Evolutionary conservation across 2,329 filamentous ascomycete species (phyloP), one percentile per base, ranked within the genome.

Genomic region (Nigrospora sphaerica): DNA sequence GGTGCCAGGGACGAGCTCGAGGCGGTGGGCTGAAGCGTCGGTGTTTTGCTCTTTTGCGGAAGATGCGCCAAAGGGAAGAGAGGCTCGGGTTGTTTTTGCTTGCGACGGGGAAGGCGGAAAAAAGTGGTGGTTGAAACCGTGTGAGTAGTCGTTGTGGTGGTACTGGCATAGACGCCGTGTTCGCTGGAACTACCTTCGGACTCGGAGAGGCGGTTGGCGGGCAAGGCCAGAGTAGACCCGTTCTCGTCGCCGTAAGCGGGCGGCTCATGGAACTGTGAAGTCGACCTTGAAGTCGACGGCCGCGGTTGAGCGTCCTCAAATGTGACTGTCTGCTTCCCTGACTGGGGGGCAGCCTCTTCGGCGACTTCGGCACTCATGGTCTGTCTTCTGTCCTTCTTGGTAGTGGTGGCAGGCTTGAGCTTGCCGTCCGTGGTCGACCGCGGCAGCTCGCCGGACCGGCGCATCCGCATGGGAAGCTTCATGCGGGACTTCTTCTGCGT

Each of bases 31-130:
- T 64, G 51, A 39, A 61, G 49, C 14, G 62, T 54, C 4, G 57
- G 60, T 55, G 57, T 57, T 43, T 67, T 80, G 52, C 80, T 75
- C 64, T 86, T 90, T 52, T 86, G 83, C 36, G 89, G 90, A n/a
- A 97, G 74, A 48, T 92, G 85, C 34, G 86, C 82, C 31, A 97
- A 70, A 4, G 92, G 91, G 58, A 97, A 97, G 33, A 97, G 70
- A 3, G 88, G 79, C 28, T 81, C 83, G 34, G 82, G 80, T 49
- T 86, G 81, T 58, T 86, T 89, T 57, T 83, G 85, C 58, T 81
- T 86, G 52, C 89, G 78, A 44, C 89, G 85, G 32, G 85, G 81
- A 52, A 97, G 74, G 48, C 83, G 83, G 62, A 96, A 95, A 61
- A 95, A 88, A 23, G 85, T 85, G 18, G 77, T 86, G 33, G 78